Conservation (phyloP, 306 rosid species). For the Begonia loranthoides region DNA sequence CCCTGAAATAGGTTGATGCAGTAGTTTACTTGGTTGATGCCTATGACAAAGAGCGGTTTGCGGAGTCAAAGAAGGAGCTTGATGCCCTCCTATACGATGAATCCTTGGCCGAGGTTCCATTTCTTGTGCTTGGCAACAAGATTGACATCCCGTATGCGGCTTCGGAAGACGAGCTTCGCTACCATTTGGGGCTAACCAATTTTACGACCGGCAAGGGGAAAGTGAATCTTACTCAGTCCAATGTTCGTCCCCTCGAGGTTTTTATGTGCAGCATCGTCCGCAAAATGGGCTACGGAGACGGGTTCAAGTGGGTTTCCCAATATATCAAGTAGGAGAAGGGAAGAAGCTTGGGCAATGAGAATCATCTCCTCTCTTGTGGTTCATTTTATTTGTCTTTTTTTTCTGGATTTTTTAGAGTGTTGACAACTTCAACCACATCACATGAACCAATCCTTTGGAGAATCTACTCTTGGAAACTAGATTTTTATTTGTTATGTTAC, state of each 20-base stretch:
- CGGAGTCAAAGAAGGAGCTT: slow-evolving; percentile 37
- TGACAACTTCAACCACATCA: too few species aligned
- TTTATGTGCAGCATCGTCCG: slow-evolving; percentile 48
- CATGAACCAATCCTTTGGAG: too few species aligned
- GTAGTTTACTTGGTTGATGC: slow-evolving; percentile 44
- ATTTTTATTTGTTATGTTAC: too few species aligned
- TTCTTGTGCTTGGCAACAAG: slow-evolving; percentile 42
- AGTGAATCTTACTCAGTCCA: slow-evolving; percentile 30
- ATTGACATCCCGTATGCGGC: slow-evolving; percentile 40
- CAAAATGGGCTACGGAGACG: slow-evolving; percentile 50
- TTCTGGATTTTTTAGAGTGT: too few species aligned
- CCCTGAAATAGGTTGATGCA: slow-evolving; percentile 30
- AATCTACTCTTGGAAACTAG: too few species aligned
- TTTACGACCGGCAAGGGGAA: slow-evolving; percentile 48
- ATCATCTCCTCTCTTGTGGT: background rate
- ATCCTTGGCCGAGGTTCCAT: slow-evolving; percentile 33
- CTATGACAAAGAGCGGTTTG: slow-evolving; percentile 33
- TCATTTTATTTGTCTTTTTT: background rate
- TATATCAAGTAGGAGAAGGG: slow-evolving; percentile 27
- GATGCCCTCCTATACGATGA: slow-evolving; percentile 41
- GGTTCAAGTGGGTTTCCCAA: slow-evolving; percentile 46
- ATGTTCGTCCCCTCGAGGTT: slow-evolving; percentile 44
- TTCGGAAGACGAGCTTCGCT: slow-evolving; percentile 41
- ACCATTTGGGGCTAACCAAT: slow-evolving; percentile 32
- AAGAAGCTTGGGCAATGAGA: slow-evolving; percentile 5